Base-by-base conservation (phyloP, 768 basidiomycete genomes). In the Boletus subparvulus region DNA sequence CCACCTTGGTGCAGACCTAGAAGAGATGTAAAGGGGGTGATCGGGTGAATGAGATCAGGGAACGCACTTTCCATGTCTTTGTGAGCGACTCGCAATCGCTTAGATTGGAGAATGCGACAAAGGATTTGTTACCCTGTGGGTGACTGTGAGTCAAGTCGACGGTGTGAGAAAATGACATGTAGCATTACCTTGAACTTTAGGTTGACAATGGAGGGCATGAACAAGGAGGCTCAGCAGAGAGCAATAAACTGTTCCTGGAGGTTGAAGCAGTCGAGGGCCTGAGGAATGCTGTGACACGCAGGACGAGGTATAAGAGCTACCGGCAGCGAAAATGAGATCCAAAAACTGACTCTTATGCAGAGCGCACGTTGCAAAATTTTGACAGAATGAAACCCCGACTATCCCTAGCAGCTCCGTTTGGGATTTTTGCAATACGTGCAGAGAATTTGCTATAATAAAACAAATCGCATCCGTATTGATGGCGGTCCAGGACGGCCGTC, bases 21-120 rank as follows among this genome's bases (percentile, higher is more conserved):
- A 19, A 1, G 53, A 12, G 4, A 54, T 65, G 52, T 58, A 52
- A 26, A 33, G 45, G 54, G 45, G 57, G 3, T 26, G 58, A 50
- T 46, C 43, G 40, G 24, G 55, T 14, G 6, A 45, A 39, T 37
- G 48, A 33, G 45, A 62, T 49, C 21, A 50, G 52, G 3, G 40
- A 44, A 70, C 74, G 52, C 5, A 89, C 92, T 82, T 93, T 92
- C 92, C 92, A 94, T 64, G 92, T 94, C 80, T 86, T 90, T 50
- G 92, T 90, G 71, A 94, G 77, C 55, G 90, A 82, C 71, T 94
- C 92, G 51, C 83, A 79, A 77, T 94, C 92, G 76, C 82, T 77
- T 75, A 94, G 83, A 77, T 92, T 91, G 73, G 88, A 89, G 77
- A 94, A 94, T 59, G 92, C 90, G 73, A 93, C 89, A 73, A 94